Base-by-base conservation (phyloP, 805 yeast species). In the Schwanniomyces sp. region DNA sequence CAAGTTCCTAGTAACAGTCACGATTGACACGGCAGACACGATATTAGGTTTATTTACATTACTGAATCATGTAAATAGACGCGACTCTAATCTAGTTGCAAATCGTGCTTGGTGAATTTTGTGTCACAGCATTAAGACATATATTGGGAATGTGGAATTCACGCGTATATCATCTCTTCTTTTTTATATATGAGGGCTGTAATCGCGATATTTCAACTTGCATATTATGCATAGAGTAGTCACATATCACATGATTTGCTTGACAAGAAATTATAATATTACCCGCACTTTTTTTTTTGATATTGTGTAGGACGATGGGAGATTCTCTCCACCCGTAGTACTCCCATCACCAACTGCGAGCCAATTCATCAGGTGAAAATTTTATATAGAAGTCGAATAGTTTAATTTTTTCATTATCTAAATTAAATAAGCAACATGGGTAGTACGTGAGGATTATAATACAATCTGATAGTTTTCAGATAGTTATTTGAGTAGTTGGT, bases 401-500 rank as follows among this genome's bases (percentile, higher is more conserved):
- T 50, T 45, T 21, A 37, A 27, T 37, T 37, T 37, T 37, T 37
- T 24, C 12, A 21, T n/a, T 11, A 45, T 34, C 40, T 28, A 32
- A 43, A 52, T 55, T 53, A 60, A 72, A 70, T 71, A 76, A 72
- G 69, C 74, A 82, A 70, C 76, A 84, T 84, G 89, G 76, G 87
- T 81, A 84, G 89, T 84, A 84, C 76, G 89, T 84, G 79, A 64
- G 61, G 53, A 18, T 34, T 37, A 32, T 16, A 32, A 14, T 16
- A 12, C 7, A 16, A 18, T 14, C 36, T 32, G 11, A 12, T 18
- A 32, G 36, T 3, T 17, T 16, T 16, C 18, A 32, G 21, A 32
- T 10, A 7, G 3, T 32, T 32, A 16, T 14, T 32, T 32, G 36
- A 32, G 21, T 32, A 32, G 36, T 32, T 24, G 12, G 40, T 37